A percentile compares a stretch with the other conserved stretches of the same genome.
phyloP scores from a whole-genome alignment of 805 yeast genomes.

The Saccharomycopsis guyanensis region DNA sequence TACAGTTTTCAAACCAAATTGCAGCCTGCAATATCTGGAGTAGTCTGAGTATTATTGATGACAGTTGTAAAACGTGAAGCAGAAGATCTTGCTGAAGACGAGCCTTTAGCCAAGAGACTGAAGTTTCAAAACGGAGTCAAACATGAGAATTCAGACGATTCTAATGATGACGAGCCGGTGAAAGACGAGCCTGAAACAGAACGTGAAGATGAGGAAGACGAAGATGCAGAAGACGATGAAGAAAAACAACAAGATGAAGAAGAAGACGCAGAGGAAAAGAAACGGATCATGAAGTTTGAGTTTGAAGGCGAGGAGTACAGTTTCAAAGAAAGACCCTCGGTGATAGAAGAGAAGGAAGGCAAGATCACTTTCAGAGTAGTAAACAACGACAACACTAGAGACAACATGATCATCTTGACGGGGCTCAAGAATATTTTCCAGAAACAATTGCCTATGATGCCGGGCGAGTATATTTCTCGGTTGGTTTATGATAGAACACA shows the following conservation, averaged over 20 bases:
- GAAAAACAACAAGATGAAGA: constrained; percentile 22
- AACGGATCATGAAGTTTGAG: constrained; percentile 33
- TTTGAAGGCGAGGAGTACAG: constrained; percentile 73
- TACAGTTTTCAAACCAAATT: too few species aligned
- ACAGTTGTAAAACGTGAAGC: constrained; percentile 15
- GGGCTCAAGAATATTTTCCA: constrained; percentile 95
- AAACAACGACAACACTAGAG: constrained; percentile 84
- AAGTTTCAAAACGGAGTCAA: constrained; percentile 19
- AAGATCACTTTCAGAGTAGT: constrained; percentile 94
- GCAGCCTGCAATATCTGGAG: too few species aligned
- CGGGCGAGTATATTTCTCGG: constrained; percentile 90
- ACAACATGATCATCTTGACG: constrained; percentile 83
- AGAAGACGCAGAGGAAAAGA: constrained; percentile 24
- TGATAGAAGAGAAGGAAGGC: constrained; percentile 87
- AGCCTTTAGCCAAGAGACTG: constrained; percentile 27
- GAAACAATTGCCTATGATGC: constrained; percentile 97
- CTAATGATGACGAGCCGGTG: constrained; percentile 5
- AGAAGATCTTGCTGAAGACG: constrained; percentile 24
- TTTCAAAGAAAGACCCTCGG: constrained; percentile 90
- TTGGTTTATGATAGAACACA: constrained; percentile 92
- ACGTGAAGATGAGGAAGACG: constrained; percentile 20
- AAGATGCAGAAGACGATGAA: constrained; percentile 25
- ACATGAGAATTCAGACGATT: constrained; percentile 1
- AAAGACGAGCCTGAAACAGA: constrained; percentile 13
- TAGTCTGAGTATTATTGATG: too few species aligned